Percentiles rank a stretch among this genome's conserved stretches.
Evolutionary conservation across 2,329 filamentous ascomycete genomes (phyloP).

Genomic region (Trichophyton benhamiae): DNA sequence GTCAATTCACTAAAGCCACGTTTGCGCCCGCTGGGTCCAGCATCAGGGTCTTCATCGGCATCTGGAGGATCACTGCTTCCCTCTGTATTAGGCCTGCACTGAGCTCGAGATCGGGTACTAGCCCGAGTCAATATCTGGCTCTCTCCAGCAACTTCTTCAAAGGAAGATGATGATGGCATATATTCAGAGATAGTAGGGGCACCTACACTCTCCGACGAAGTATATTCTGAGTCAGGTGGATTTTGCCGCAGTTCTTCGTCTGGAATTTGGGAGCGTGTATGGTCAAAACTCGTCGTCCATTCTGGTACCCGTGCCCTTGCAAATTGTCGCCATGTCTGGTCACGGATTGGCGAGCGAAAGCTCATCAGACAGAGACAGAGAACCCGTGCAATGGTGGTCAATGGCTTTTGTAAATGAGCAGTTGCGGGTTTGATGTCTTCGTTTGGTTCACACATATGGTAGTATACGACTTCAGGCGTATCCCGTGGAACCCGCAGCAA

Average conservation of each 20-base stretch:
- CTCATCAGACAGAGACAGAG: slow-evolving; percentile 19
- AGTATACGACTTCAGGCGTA: slow-evolving; percentile 18
- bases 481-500: slow-evolving; percentile 16
- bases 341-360: slow-evolving; percentile 13
- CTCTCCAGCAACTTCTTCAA: slow-evolving; percentile 6
- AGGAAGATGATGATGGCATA: slow-evolving; percentile 16
- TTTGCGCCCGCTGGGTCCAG: slow-evolving; percentile 14
- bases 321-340: slow-evolving; percentile 17
- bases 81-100: slow-evolving; percentile 10
- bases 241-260: slow-evolving; percentile 14
- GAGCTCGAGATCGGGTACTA: slow-evolving; percentile 2
- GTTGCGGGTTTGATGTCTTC: slow-evolving; percentile 11
- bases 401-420: slow-evolving; percentile 9
- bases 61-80: slow-evolving; percentile 11
- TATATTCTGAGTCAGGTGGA: slow-evolving; percentile 13
- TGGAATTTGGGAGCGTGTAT: slow-evolving; percentile 15
- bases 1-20: slow-evolving; percentile 17
- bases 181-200: slow-evolving; percentile 11
- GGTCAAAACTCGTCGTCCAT: slow-evolving; percentile 17
- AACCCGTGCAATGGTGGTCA: slow-evolving; percentile 15
- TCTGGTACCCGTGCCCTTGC: slow-evolving; percentile 11
- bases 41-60: slow-evolving; percentile 13
- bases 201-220: background rate
- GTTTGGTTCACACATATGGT: slow-evolving; percentile 19
- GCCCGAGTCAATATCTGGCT: slow-evolving; percentile 15